These are phyloP conservation scores for Penicillium janthinellum DNA, from an alignment of 2,329 filamentous ascomycete genomes.

Conservation along the genomic window DNA sequence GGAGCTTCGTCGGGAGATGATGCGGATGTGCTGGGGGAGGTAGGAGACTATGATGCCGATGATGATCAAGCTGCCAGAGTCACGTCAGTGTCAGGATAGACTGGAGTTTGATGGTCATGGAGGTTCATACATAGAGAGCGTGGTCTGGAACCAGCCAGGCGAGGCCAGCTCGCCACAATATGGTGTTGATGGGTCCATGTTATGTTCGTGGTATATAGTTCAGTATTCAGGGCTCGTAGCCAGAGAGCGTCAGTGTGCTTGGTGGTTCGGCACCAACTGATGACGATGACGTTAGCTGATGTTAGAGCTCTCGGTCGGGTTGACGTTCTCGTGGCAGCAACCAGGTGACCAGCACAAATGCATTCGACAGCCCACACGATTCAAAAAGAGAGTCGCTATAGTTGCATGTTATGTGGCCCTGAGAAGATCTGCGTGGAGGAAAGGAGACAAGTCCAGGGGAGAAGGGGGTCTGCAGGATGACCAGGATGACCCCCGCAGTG, in stretches of 20 bases:
- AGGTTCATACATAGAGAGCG: constrained; percentile 23
- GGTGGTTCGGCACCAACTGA: constrained; percentile 7
- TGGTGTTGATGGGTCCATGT: constrained; percentile 30
- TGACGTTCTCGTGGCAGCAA: constrained; percentile 5
- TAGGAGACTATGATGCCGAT: constrained; percentile 90
- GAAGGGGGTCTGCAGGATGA: neutral
- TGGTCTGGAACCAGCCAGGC: constrained; percentile 47
- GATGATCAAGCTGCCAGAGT: constrained; percentile 65
- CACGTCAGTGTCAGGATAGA: constrained; percentile 12
- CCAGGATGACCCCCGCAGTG: neutral
- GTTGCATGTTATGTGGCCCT: neutral
- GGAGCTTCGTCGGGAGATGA: constrained; percentile 80
- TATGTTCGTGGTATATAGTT: neutral
- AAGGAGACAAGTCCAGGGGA: neutral
- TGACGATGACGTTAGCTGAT: constrained; percentile 4
- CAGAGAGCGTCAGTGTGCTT: constrained; percentile 15
- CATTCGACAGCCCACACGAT: neutral
- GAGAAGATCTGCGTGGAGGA: neutral
- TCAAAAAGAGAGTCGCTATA: neutral
- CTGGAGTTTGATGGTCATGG: neutral
- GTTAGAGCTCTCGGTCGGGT: constrained; percentile 1
- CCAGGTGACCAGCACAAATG: constrained; percentile 5
- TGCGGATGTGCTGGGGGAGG: constrained; percentile 90
- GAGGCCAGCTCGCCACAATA: constrained; percentile 56
- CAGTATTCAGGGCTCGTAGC: neutral